Conservation (phyloP, 768 basidiomycete species). For the Russula brevipes region DNA sequence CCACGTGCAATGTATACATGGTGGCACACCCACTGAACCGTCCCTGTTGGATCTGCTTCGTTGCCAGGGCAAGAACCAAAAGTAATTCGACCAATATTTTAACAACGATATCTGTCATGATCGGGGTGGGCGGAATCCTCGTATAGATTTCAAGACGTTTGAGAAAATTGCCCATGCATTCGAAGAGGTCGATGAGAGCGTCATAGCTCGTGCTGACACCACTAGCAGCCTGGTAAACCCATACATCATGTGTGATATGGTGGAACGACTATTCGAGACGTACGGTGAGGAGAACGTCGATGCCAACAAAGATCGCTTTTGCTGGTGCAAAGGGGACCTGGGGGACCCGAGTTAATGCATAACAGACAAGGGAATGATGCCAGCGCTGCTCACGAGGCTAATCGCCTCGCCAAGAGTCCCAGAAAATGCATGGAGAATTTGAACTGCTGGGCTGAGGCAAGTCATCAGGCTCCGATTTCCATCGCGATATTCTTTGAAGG, state of each 20-base stretch:
- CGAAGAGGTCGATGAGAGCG: not conserved
- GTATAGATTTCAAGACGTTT: not conserved
- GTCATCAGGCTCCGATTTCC: not conserved
- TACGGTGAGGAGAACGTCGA: not conserved
- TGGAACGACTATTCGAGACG: not conserved
- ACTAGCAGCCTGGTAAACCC: not conserved
- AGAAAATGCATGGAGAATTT: not conserved
- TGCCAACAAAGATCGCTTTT: not conserved
- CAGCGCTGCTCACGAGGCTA: not conserved
- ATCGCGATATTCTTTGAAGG: conserved; percentile 5
- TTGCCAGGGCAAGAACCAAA: not conserved
- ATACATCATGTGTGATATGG: not conserved
- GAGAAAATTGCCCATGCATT: not conserved
- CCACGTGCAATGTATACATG: not conserved
- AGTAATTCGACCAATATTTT: not conserved
- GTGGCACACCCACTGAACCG: not conserved
- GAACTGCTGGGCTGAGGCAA: not conserved
- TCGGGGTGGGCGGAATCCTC: not conserved
- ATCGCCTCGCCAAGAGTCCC: not conserved
- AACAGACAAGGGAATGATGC: not conserved
- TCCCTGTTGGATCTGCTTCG: not conserved
- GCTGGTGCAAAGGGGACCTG: not conserved
- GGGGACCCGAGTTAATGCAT: no score
- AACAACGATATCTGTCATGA: not conserved
- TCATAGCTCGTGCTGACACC: not conserved